Conservation (phyloP, 2,329 filamentous ascomycete species). For the Colletotrichum sp. region DNA sequence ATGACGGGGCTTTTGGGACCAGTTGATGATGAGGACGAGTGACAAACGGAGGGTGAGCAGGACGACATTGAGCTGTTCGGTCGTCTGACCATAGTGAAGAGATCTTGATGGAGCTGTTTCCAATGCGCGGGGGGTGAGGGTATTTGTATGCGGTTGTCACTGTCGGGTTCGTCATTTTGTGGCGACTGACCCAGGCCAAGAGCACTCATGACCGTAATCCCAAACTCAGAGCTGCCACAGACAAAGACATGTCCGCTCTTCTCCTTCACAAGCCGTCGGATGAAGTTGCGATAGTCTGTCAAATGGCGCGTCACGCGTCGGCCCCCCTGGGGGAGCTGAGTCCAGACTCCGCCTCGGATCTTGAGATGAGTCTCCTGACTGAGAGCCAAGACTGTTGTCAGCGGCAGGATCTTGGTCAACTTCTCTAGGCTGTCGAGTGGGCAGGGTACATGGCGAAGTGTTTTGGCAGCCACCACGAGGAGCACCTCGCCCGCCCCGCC, state of each 20-base stretch:
- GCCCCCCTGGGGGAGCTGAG: background rate
- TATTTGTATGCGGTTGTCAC: background rate
- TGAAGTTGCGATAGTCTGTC: background rate
- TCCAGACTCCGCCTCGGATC: background rate
- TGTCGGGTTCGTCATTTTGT: background rate
- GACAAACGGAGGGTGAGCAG: background rate
- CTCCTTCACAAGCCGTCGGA: background rate
- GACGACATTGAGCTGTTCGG: background rate
- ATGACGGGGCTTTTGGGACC: background rate
- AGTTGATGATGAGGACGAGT: background rate
- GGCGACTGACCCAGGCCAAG: background rate
- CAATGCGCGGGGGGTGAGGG: background rate
- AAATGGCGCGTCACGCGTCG: background rate
- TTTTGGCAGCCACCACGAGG: conserved; percentile 1
- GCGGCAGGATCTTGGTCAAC: background rate
- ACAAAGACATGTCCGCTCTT: conserved; percentile 6
- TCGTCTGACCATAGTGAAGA: background rate
- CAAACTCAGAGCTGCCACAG: conserved; percentile 14
- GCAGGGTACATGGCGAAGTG: conserved; percentile 10
- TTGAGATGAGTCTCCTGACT: conserved; percentile 8
- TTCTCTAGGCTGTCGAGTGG: background rate
- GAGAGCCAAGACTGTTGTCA: conserved; percentile 4
- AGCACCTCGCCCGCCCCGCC: background rate
- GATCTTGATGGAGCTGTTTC: conserved; percentile 7
- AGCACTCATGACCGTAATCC: background rate